phyloP scores from a whole-genome alignment of 192 early-diverging fungal species.

The Coemansia sp. region DNA sequence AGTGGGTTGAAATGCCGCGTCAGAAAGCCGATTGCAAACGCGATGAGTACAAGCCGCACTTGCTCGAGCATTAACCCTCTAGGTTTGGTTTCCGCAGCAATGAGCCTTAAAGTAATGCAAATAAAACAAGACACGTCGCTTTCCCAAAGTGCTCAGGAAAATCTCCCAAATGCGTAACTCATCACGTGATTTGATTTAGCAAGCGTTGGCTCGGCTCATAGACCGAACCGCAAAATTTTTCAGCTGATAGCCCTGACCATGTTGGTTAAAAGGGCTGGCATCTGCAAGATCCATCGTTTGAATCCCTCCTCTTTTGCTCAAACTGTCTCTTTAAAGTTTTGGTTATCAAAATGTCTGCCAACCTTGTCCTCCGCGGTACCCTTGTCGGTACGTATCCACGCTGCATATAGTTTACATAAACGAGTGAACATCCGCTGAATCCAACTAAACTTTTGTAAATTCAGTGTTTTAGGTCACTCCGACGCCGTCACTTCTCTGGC shows the following conservation, averaged over 20 bases:
- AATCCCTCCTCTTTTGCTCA: conserved; percentile 14
- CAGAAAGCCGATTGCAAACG: conserved; percentile 55
- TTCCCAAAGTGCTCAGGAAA: background rate
- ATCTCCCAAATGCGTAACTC: background rate
- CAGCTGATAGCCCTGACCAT: conserved; percentile 2
- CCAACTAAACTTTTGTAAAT: background rate
- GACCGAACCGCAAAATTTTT: conserved; percentile 52
- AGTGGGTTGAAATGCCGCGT: conserved; percentile 55
- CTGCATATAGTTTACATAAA: background rate
- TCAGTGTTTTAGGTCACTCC: conserved; percentile 63
- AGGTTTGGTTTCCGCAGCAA: background rate
- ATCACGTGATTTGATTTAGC: conserved; percentile 6
- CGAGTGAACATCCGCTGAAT: background rate
- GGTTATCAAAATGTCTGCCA: conserved; percentile 47
- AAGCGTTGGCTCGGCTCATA: conserved; percentile 34
- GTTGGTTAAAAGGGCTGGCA: background rate
- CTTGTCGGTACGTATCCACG: conserved; percentile 47
- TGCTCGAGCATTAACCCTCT: conserved; percentile 46
- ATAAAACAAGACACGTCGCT: too few relatives aligned
- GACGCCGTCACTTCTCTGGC: conserved; percentile 96
- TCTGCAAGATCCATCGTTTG: background rate
- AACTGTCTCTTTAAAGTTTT: background rate
- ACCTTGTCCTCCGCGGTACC: conserved; percentile 54
- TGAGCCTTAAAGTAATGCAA: too few relatives aligned
- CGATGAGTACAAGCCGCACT: conserved; percentile 53